Evolutionary conservation across 345 rosid species (phyloP).

Genomic region (Jatropha curcas): DNA sequence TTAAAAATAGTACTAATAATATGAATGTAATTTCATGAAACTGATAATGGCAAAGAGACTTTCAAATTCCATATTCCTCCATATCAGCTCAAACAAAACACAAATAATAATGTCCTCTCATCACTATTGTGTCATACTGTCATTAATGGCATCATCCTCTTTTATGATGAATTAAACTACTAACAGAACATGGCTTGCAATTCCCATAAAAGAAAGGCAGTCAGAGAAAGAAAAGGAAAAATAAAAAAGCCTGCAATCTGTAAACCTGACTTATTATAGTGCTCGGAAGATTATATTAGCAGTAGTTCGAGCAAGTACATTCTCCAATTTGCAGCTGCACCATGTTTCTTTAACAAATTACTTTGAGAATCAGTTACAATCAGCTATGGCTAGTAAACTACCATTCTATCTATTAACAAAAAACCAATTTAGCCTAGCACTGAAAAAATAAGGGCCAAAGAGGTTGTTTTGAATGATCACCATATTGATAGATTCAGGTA

Average conservation of each 20-base stretch:
- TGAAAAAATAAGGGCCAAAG: background rate
- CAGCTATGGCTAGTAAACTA: background rate
- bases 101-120: background rate
- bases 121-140: background rate
- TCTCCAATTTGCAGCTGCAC: background rate
- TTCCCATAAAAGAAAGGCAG: background rate
- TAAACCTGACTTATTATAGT: too few species aligned
- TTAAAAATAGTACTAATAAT: too few species aligned
- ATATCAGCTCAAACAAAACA: background rate
- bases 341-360: background rate
- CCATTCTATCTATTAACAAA: background rate
- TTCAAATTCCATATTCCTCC: background rate
- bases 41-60: background rate
- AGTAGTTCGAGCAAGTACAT: too few species aligned
- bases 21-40: background rate
- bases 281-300: background rate
- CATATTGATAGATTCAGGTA: background rate
- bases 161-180: too few species aligned
- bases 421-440: background rate
- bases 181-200: too few species aligned
- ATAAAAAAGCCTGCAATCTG: too few species aligned
- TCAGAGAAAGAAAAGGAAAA: background rate
- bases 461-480: background rate
- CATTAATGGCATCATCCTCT: background rate
- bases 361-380: too few species aligned